These are phyloP conservation scores for Apophysomyces trapeziformis DNA, from an alignment of 371 early-diverging fungal genomes.

Conservation along the genomic window DNA sequence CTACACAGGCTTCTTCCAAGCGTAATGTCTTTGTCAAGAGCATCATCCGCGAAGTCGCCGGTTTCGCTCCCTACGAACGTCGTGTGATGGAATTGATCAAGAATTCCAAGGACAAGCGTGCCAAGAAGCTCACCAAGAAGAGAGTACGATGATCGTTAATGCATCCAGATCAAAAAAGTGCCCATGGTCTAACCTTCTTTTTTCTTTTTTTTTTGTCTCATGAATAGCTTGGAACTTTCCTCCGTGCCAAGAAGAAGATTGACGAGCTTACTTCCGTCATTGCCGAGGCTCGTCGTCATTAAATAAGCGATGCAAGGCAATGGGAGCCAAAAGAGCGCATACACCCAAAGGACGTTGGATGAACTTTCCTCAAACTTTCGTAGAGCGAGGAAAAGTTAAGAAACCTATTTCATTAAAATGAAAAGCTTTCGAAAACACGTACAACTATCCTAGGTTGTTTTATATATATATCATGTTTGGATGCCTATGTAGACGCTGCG, in stretches of 20 bases:
- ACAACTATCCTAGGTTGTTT: neutral
- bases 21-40: constrained; percentile 91
- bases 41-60: constrained; percentile 96
- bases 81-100: constrained; percentile 99
- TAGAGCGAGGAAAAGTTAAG: neutral
- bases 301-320: constrained; percentile 7
- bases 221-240: constrained; percentile 90
- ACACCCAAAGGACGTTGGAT: neutral
- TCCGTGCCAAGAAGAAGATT: constrained; percentile 98
- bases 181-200: neutral
- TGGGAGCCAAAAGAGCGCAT: neutral
- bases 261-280: constrained; percentile 96
- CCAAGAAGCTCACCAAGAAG: constrained; percentile 98
- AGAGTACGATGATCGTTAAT: constrained; percentile 65
- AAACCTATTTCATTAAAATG: constrained; percentile 6
- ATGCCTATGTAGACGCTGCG: neutral
- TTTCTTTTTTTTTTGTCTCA: neutral
- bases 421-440: neutral
- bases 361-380: neutral
- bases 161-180: neutral
- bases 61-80: constrained; percentile 98
- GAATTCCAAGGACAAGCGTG: constrained; percentile 99
- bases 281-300: constrained; percentile 91
- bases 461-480: neutral
- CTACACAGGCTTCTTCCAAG: constrained; percentile 70